Base-by-base conservation (phyloP, 2,329 filamentous ascomycete species). In the Colletotrichum phormii region DNA sequence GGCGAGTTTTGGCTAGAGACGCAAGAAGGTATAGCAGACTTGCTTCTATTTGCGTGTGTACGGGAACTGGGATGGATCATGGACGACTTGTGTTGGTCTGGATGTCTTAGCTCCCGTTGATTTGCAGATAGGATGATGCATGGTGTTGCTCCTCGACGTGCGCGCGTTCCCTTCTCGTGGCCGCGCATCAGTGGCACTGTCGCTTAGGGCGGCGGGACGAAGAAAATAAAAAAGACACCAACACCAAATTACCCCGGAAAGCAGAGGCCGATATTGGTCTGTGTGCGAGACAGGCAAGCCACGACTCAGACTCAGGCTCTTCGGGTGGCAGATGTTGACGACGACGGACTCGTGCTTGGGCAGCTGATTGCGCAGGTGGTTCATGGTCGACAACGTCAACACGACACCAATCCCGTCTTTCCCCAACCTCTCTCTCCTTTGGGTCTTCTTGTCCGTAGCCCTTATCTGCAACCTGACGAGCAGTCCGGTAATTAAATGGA, bases 171-270 rank as follows among this genome's bases (percentile, higher is more conserved):
- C 42, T 54, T 33, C 57, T 26, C 29, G 37, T 46, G 53, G 42
- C 54, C 63, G 64, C 37, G 53, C 31, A 7, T 37, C 13, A 13
- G 5, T 29, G 24, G 31, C 22, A 7, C 53, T 35, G 35, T 70
- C 70, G 70, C 70, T 64, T 72, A 55, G 54, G 58, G 70, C 66
- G 70, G 59, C 66, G 70, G 59, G 46, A 24, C 29, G 26, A 64
- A 51, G 18, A 49, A 22, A 22, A 49, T n/a, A 22, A 49, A 35
- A 35, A 49, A 49, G 1, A 22, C 18, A 18, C 15, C 15, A 49
- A 11, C 9, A 49, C 18, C 8, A 49, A 49, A 49, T n/a, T 49
- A 49, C 15, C 42, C 42, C 18, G 42, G 18, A 49, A 8, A 60
- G n/a, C 42, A 69, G 33, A 53, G 24, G 31, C 18, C n/a, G 24